A percentile compares a stretch with the other conserved stretches of the same genome.
Evolutionary conservation across 1,139 yeast genomes (phyloP).

Genomic region (Barnettozyma hawaiiensis): DNA sequence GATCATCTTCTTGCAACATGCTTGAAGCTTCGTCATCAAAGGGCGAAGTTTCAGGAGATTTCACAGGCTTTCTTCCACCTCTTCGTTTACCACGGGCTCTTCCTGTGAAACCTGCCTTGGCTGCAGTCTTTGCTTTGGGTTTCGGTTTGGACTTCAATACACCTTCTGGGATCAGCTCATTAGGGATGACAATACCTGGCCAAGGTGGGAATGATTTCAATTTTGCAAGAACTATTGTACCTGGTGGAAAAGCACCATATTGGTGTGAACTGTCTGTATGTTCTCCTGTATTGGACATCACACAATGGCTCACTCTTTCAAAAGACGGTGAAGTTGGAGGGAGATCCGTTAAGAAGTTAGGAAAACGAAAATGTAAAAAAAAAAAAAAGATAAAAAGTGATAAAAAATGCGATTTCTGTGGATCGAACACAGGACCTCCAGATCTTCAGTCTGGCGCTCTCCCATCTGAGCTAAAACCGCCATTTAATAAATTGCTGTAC

Average conservation of each 20-base stretch:
- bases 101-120: neutral
- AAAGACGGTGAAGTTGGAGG: too few species aligned
- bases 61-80: neutral
- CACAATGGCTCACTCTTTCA: neutral
- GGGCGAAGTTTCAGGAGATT: neutral
- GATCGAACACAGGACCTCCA: constrained; percentile 87
- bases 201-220: constrained; percentile 77
- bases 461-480: constrained; percentile 72
- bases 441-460: constrained; percentile 91
- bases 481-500: too few species aligned
- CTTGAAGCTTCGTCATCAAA: neutral
- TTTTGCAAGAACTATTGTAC: constrained; percentile 55
- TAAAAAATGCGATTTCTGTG: constrained; percentile 63
- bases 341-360: neutral
- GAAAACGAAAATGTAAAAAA: neutral
- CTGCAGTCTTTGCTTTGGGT: constrained; percentile 9
- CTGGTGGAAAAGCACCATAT: constrained; percentile 26
- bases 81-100: constrained; percentile 7
- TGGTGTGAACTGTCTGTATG: constrained; percentile 3
- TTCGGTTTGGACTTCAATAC: constrained; percentile 47
- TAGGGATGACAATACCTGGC: constrained; percentile 76
- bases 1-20: constrained; percentile 15
- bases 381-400: neutral
- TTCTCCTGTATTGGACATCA: constrained; percentile 7
- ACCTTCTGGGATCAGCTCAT: constrained; percentile 47